Percentiles rank a stretch among this genome's conserved stretches.
Evolutionary conservation across 345 rosid species (phyloP).

Genomic region (Hevea brasiliensis): DNA sequence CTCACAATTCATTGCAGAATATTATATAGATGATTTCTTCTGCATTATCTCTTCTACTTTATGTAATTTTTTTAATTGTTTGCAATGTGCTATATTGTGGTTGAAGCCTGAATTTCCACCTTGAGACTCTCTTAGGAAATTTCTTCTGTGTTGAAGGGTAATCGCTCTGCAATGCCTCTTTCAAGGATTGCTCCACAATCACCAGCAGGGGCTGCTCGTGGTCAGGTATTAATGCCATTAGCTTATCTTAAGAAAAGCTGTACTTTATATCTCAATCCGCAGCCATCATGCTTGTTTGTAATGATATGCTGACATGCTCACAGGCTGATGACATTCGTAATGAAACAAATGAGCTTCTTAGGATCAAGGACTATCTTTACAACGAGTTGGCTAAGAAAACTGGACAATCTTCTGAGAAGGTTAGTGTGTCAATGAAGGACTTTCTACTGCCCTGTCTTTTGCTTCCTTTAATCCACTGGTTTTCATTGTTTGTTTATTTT

Average conservation of each 20-base stretch:
- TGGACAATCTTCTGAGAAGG: slow-evolving; percentile 79
- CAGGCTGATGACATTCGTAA: slow-evolving; percentile 81
- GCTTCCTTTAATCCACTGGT: background rate
- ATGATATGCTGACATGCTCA: slow-evolving; percentile 2
- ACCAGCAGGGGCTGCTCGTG: slow-evolving; percentile 83
- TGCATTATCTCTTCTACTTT: background rate
- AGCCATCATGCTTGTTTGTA: background rate
- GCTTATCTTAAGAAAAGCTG: slow-evolving; percentile 33
- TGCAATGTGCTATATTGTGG: slow-evolving; percentile 32
- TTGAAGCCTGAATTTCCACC: slow-evolving; percentile 9
- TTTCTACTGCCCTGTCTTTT: background rate
- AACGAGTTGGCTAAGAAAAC: slow-evolving; percentile 75
- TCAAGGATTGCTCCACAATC: slow-evolving; percentile 65
- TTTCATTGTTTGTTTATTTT: background rate
- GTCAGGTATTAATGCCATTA: slow-evolving; percentile 56
- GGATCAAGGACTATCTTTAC: slow-evolving; percentile 73
- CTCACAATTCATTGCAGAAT: slow-evolving; percentile 1
- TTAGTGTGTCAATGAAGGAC: slow-evolving; percentile 29
- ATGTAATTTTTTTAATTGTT: slow-evolving; percentile 5
- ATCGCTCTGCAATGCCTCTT: slow-evolving; percentile 71
- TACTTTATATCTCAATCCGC: background rate
- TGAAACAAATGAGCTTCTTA: slow-evolving; percentile 80
- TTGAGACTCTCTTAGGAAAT: slow-evolving; percentile 25
- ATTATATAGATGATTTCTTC: background rate
- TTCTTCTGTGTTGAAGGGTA: slow-evolving; percentile 42